A percentile compares a stretch with the other conserved stretches of the same genome.
Evolutionary conservation across 441 rosid genomes (phyloP).

Genomic region (Gossypium schwendimanii): DNA sequence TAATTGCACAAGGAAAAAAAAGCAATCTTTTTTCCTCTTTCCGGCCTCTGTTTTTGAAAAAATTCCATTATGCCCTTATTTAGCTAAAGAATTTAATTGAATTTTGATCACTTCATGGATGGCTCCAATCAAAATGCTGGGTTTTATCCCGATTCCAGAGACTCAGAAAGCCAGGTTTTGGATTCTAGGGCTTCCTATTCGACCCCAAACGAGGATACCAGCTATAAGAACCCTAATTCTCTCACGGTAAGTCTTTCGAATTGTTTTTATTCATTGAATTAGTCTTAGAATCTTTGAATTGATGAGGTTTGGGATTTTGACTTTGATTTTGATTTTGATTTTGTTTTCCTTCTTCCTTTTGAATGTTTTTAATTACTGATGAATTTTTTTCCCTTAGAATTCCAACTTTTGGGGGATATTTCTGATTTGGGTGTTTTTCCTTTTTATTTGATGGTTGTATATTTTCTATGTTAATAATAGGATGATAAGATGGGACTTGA

Average conservation of each 20-base stretch:
- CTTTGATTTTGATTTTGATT: not conserved
- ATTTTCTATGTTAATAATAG: conserved; percentile 13
- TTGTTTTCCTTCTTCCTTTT: not conserved
- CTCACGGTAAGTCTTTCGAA: conserved; percentile 9
- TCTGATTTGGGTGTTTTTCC: not conserved
- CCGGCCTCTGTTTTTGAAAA: not conserved
- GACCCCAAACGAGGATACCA: not conserved
- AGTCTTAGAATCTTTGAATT: not conserved
- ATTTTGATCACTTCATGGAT: conserved; percentile 17
- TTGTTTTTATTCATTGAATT: not conserved
- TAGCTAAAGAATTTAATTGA: not conserved
- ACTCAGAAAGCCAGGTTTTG: conserved; percentile 13
- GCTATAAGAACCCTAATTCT: not conserved
- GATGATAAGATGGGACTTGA: conserved; percentile 10
- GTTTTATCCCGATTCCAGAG: not conserved
- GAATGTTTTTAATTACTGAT: not conserved
- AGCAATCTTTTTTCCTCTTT: not conserved
- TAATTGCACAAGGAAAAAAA: not conserved
- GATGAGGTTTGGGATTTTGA: not conserved
- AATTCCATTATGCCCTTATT: not conserved
- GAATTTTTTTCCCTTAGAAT: not conserved
- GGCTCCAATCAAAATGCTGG: conserved; percentile 2
- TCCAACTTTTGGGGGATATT: not conserved
- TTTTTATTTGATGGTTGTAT: not conserved
- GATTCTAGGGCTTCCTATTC: conserved; percentile 22